phyloP scores from a whole-genome alignment of 2,329 filamentous ascomycete genomes.

The Calonectria henricotiae region DNA sequence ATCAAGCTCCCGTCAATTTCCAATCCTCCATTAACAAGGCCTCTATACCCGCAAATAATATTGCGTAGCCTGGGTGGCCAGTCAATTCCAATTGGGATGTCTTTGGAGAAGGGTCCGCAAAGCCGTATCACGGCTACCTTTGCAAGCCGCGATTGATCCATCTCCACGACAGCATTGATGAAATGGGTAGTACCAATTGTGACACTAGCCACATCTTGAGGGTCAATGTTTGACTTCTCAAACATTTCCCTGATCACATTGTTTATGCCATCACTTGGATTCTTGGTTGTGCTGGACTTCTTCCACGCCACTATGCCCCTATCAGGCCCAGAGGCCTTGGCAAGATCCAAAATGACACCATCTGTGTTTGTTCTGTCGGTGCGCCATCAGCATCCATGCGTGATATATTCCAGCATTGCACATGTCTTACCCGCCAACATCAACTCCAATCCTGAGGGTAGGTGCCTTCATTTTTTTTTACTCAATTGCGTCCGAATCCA shows the following conservation, averaged over 20 bases:
- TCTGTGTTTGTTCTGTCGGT: constrained; percentile 18
- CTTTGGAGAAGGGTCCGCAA: constrained; percentile 67
- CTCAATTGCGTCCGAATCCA: neutral
- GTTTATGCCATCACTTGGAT: constrained; percentile 65
- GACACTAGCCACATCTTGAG: constrained; percentile 61
- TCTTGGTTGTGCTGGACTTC: constrained; percentile 65
- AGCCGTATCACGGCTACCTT: constrained; percentile 69
- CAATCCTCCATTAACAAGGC: constrained; percentile 64
- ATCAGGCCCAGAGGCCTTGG: constrained; percentile 53
- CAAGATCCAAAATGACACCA: constrained; percentile 54
- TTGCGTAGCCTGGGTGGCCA: constrained; percentile 65
- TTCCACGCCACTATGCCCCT: constrained; percentile 64
- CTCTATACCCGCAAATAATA: constrained; percentile 63
- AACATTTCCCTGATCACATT: constrained; percentile 63
- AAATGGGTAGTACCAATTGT: constrained; percentile 72
- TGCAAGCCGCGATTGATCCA: constrained; percentile 63
- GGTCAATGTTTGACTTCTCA: constrained; percentile 50
- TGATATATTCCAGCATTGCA: neutral
- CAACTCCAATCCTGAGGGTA: constrained; percentile 58
- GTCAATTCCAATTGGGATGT: constrained; percentile 66
- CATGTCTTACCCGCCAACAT: constrained; percentile 57
- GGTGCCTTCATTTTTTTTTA: constrained; percentile 41
- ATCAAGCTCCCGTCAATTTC: constrained; percentile 67
- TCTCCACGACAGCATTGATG: constrained; percentile 71
- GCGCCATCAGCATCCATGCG: neutral